Conservation (phyloP, 352 stramenopile genomes). For the Lagenidium sp. region DNA sequence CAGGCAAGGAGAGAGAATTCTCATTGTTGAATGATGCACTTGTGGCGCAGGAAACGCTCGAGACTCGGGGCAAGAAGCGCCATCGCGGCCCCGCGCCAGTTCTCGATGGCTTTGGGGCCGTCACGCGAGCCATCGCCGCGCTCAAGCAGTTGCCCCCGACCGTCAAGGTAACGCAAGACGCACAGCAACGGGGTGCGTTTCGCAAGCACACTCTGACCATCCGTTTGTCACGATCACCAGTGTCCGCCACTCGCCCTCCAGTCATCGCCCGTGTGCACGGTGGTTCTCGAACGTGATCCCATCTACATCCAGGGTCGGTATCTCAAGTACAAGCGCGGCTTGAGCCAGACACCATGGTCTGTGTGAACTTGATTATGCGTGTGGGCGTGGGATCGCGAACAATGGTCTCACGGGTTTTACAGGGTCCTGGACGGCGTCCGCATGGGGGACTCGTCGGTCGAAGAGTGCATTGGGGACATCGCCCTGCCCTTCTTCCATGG, state of each 20-base stretch:
- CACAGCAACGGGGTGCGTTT: slow-evolving; percentile 14
- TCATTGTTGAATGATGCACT: too few species aligned
- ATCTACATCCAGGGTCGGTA: slow-evolving; percentile 88
- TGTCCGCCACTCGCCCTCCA: slow-evolving; percentile 38
- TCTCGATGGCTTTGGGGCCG: slow-evolving; percentile 71
- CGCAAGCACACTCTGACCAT: not conserved
- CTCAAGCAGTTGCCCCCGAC: slow-evolving; percentile 37
- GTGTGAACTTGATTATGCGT: not conserved
- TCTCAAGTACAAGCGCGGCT: slow-evolving; percentile 83
- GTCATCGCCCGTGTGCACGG: slow-evolving; percentile 21
- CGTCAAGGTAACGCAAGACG: too few species aligned
- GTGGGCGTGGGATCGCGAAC: not conserved
- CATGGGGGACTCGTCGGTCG: slow-evolving; percentile 84
- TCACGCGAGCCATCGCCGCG: slow-evolving; percentile 45
- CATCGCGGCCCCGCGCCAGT: slow-evolving; percentile 44
- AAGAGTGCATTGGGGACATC: slow-evolving; percentile 81
- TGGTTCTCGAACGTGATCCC: slow-evolving; percentile 62
- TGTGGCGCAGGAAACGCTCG: slow-evolving; percentile 55
- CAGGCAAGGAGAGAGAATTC: too few species aligned
- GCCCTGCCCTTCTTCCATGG: slow-evolving; percentile 58
- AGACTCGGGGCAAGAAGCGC: slow-evolving; percentile 48
- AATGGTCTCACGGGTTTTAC: not conserved
- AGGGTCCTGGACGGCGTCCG: slow-evolving; percentile 73
- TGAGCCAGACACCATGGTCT: slow-evolving; percentile 88
- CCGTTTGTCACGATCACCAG: slow-evolving; percentile 6